phyloP scores from a whole-genome alignment of 2,329 filamentous ascomycete species.

The Fusarium concolor region DNA sequence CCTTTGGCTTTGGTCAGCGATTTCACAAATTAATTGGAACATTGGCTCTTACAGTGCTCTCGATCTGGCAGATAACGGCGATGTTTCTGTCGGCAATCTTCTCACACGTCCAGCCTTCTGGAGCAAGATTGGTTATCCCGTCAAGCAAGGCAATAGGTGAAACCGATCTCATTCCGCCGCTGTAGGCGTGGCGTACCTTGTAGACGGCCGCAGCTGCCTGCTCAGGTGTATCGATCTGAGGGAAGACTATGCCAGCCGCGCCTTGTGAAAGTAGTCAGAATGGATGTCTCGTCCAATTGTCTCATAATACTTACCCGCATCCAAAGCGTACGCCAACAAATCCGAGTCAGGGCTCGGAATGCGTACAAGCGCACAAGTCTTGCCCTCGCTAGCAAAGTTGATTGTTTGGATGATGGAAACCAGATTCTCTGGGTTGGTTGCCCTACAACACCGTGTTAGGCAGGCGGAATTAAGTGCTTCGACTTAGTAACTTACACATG shows the following conservation, averaged over 20 bases:
- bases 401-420: conserved; percentile 5
- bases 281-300: neutral
- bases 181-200: neutral
- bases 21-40: neutral
- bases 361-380: neutral
- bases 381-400: conserved; percentile 2
- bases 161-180: neutral
- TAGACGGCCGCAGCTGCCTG: neutral
- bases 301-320: conserved; percentile 1
- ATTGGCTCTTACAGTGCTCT: neutral
- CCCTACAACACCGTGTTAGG: neutral
- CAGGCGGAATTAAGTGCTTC: neutral
- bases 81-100: conserved; percentile 1
- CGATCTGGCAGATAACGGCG: conserved; percentile 1
- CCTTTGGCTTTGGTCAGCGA: neutral
- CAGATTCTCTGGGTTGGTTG: conserved; percentile 4
- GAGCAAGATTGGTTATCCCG: neutral
- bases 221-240: conserved; percentile 1
- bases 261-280: neutral
- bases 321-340: conserved; percentile 1
- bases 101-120: conserved; percentile 1
- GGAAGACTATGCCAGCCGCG: conserved; percentile 4
- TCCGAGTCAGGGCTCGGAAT: conserved; percentile 4
- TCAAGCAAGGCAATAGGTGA: neutral
- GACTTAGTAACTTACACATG: neutral